These are phyloP conservation scores for Tephrocybe sp. DNA, from an alignment of 768 basidiomycete species.

Conservation along the genomic window DNA sequence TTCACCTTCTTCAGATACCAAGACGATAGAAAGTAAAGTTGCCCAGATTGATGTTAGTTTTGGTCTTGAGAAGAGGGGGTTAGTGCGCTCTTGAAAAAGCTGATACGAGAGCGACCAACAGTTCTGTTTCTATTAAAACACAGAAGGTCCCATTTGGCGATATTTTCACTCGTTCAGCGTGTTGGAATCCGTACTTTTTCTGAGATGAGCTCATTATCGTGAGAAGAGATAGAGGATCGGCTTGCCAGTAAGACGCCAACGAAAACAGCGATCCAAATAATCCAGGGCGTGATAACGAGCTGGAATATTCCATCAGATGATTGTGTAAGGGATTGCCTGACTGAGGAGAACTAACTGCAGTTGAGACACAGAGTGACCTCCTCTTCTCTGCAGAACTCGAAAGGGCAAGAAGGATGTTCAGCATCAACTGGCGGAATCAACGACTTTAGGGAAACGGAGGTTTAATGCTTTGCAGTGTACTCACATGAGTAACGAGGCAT, in stretches of 20 bases:
- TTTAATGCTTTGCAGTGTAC: neutral
- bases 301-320: no score
- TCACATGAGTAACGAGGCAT: slow-evolving; percentile 26
- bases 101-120: slow-evolving; percentile 13
- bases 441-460: neutral
- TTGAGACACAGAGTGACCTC: slow-evolving; percentile 12
- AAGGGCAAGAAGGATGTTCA: slow-evolving; percentile 28
- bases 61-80: slow-evolving; percentile 17
- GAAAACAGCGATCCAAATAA: slow-evolving; percentile 25
- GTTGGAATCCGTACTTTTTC: slow-evolving; percentile 22
- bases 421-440: slow-evolving; percentile 21
- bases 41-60: slow-evolving; percentile 26
- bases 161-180: slow-evolving; percentile 19
- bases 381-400: slow-evolving; percentile 21
- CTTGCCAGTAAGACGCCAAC: slow-evolving; percentile 26
- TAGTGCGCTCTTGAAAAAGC: neutral
- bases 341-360: slow-evolving; percentile 18
- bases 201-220: neutral
- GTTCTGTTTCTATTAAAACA: slow-evolving; percentile 19
- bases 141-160: slow-evolving; percentile 30
- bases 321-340: no score
- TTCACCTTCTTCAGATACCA: slow-evolving; percentile 26
- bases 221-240: neutral
- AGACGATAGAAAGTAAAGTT: slow-evolving; percentile 18
- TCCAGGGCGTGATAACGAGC: slow-evolving; percentile 27